Evolutionary conservation across 2,329 filamentous ascomycete genomes (phyloP), one percentile per base, ranked within the genome.

Genomic region (Botrytis deweyae): DNA sequence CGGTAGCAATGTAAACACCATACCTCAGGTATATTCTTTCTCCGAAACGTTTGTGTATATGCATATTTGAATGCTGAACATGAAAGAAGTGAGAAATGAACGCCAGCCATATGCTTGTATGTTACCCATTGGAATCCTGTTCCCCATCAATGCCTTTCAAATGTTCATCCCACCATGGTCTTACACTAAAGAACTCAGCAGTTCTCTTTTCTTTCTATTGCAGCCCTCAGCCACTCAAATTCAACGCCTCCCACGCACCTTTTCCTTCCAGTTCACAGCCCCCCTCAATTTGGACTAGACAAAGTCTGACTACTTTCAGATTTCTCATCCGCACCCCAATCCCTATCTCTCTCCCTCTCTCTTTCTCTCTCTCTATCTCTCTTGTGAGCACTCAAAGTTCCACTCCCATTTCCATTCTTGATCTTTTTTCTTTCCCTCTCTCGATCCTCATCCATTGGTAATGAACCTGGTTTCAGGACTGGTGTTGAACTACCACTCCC

Each of bases 271-370:
- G 10, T 38, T 36, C 36, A 25, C 59, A 3, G 40, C 12, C 20
- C 18, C 59, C 22, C 18, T 73, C 44, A 73, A 70, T 73, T 73
- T 2, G 72, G 72, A n/a, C 59, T 65, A 9, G 66, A 71, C 29
- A 73, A 65, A 42, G 72, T 73, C 38, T 73, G 72, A 71, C 72
- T 73, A 36, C 65, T 70, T 49, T 73, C 72, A 36, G 44, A 55
- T 33, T 73, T 69, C n/a, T 61, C 59, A 44, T 73, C 72, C 46
- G 38, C n/a, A 70, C 55, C 55, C 68, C 67, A 62, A 33, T 73
- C 65, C 29, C 62, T 68, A 36, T 61, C 40, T 33, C 49, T 29
- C 20, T 73, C 52, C 18, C 70, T 44, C 9, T 73, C 62, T 38
- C 36, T 40, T 18, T 66, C 46, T 20, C 33, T 72, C 33, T 65